Percentiles rank a stretch among this genome's conserved stretches.
Evolutionary conservation across 345 rosid species (phyloP).

Genomic region (Toxicodendron radicans): DNA sequence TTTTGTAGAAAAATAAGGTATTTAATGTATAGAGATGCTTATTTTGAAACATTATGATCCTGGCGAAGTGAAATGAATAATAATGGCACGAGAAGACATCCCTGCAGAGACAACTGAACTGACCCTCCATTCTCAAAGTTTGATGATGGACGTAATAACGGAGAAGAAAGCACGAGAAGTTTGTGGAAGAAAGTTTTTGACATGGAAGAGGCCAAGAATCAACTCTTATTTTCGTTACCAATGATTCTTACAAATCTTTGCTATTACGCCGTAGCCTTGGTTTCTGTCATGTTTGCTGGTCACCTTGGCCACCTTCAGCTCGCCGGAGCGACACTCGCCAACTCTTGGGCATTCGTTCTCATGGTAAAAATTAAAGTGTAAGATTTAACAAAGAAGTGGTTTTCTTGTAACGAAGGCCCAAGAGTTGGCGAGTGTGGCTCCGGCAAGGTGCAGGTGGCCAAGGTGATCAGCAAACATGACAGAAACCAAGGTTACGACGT

Average conservation of each 20-base stretch:
- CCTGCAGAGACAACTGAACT: no score
- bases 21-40: slow-evolving; percentile 58
- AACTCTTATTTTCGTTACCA: slow-evolving; percentile 53
- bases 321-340: slow-evolving; percentile 81
- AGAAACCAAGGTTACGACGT: no score
- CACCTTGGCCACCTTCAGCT: slow-evolving; percentile 58
- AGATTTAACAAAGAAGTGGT: no score
- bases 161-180: not conserved
- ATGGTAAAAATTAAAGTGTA: no score
- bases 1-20: slow-evolving; percentile 62
- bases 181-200: slow-evolving; percentile 39
- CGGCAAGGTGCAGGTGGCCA: no score
- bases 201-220: slow-evolving; percentile 52
- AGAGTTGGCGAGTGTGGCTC: no score
- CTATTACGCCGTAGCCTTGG: slow-evolving; percentile 48
- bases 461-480: no score
- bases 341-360: slow-evolving; percentile 77
- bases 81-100: no score
- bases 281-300: slow-evolving; percentile 32
- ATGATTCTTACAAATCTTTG: slow-evolving; percentile 50
- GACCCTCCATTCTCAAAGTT: no score
- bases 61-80: slow-evolving; percentile 54
- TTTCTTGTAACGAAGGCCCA: no score
- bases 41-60: slow-evolving; percentile 48
- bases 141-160: no score